Base-by-base conservation (phyloP, 768 basidiomycete species). In the Hygrophoropsis aurantiaca region DNA sequence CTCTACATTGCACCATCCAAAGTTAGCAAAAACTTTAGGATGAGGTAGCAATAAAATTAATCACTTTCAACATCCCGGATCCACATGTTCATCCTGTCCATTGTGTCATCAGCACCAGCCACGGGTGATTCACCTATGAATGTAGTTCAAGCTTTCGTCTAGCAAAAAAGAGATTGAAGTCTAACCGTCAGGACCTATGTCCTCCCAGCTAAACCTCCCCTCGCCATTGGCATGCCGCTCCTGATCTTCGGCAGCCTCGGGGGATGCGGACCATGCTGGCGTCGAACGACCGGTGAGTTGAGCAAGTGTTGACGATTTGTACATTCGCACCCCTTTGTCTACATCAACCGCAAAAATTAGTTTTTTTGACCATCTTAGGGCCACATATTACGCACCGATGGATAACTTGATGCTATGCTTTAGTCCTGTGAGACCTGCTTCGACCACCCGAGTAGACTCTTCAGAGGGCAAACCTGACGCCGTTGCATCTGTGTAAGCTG, bases 1-100 rank as follows among this genome's bases (percentile, higher is more conserved):
- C 70, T 80, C 89, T 91, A 63, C 41, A 30, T 30, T 13, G 13
- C 27, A 6, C 27, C 6, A 13, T n/a, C n/a, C n/a, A 30, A 30
- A 30, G 27, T 30, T 13, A 53, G 38, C 24, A 23, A 5, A 32
- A 11, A 52, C 42, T n/a, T 26, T 47, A 44, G 11, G 50, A 38
- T 58, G 32, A 44, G 51, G 44, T 36, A 56, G n/a, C 13, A 4
- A 19, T 19, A 48, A 18, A 25, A 16, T 9, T 34, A 24, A 42
- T 23, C 39, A 90, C 90, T 85, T 67, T 92, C 89, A 13, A 90
- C 86, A 49, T 82, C 88, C 54, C 79, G 79, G 67, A 90, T 85
- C 90, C 90, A 92, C 43, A 85, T 69, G 1, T 81, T 77, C 85
- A 92, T 83, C 42, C 89, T 74, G 54, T 92, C 87, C 3, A 70